Evolutionary conservation across 352 stramenopile species (phyloP).

Genomic region (Globisporangium nodosum): DNA sequence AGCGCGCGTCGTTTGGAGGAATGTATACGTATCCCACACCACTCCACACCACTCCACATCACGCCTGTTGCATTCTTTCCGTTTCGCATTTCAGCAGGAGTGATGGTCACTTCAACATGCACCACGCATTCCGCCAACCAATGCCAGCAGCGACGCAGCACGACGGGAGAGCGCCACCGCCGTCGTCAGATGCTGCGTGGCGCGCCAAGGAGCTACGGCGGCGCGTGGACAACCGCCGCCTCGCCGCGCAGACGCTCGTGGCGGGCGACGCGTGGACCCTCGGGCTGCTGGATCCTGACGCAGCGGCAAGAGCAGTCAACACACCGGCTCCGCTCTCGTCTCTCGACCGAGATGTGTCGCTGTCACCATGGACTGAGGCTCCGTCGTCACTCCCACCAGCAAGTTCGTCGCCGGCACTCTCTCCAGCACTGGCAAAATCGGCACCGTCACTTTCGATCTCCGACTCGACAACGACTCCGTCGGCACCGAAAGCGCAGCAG

Average conservation of each 20-base stretch:
- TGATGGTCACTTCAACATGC: constrained; percentile 1
- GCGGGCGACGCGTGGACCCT: neutral
- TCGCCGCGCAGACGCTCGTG: constrained; percentile 11
- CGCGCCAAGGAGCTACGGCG: constrained; percentile 45
- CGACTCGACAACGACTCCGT: neutral
- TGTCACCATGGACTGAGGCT: neutral
- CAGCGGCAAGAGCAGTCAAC: neutral
- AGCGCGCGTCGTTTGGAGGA: too few relatives aligned
- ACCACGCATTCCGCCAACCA: neutral
- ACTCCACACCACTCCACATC: too few relatives aligned
- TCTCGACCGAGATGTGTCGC: neutral
- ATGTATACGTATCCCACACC: too few relatives aligned
- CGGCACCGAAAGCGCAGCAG: neutral
- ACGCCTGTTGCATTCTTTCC: neutral
- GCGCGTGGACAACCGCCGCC: constrained; percentile 39
- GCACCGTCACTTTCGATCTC: neutral
- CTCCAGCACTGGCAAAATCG: neutral
- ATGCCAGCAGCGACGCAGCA: neutral
- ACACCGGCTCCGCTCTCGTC: neutral
- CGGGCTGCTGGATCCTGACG: neutral
- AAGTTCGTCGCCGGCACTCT: neutral
- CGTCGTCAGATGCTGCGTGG: constrained; percentile 6
- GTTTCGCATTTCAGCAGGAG: neutral
- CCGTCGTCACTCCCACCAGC: neutral
- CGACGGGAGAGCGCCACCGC: neutral